Base-by-base conservation (phyloP, 2,329 filamentous ascomycete genomes). In the Colletotrichum horii region DNA sequence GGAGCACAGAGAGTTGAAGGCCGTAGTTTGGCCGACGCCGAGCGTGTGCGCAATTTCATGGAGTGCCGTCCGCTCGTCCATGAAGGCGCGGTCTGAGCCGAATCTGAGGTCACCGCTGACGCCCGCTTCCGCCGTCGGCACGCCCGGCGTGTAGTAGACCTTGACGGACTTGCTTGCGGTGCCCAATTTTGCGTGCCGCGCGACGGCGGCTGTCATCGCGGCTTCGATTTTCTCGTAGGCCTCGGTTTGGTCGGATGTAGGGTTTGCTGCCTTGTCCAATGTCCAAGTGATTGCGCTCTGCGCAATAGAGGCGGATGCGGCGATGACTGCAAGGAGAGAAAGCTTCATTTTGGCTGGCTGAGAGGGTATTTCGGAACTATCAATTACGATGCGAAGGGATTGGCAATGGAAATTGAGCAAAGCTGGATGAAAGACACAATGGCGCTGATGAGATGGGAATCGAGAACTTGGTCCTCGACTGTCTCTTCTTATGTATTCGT, bases 21-120 rank as follows among this genome's bases (percentile, higher is more conserved):
- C 83, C 9, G 79, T 77, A 6, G 86, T 87, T 81, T 86, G 85
- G 0, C 87, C 87, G n/a, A 89, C 81, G 5, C 87, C 87, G 7
- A 89, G 83, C 1, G 87, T 88, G 78, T 88, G 87, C 3, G 86
- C 77, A 58, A 88, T 87, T 81, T 89, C 87, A 78, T 89, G 87
- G 78, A 89, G 81, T 7, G 87, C 87, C 4, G 86, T 88, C 16
- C 87, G 86, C 79, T 88, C 85, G 64, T 79, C 88, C 87, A 89
- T 88, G 82, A 87, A 88, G 1, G 83, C 76, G 11, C 87, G 79
- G 82, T 88, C 82, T 15, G 83, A 81, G 7, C 87, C 87, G 79
- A 89, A 88, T 16, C 87, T 85, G n/a, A 88, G 80, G 79, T 86
- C 84, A 55, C 87, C 87, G 78, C 85, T 87, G 80, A 83, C 86